Evolutionary conservation across 805 yeast genomes (phyloP).

Genomic region (Myxozyma geophila): DNA sequence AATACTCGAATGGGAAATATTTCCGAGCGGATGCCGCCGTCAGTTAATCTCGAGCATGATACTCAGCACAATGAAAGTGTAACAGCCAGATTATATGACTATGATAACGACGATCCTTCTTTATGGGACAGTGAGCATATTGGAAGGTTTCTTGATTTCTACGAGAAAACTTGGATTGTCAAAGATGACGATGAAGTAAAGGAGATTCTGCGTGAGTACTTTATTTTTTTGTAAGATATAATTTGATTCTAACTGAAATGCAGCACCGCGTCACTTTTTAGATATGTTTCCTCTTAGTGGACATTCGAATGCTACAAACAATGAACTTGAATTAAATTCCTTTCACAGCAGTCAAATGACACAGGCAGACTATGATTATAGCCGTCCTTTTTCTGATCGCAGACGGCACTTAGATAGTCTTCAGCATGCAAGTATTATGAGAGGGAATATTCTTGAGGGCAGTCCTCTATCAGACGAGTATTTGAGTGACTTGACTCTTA

Average conservation of each 20-base stretch:
- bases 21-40: conserved; percentile 11
- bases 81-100: conserved; percentile 2
- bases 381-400: not conserved
- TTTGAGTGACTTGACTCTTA: not conserved
- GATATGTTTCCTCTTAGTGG: conserved; percentile 25
- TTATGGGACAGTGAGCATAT: conserved; percentile 23
- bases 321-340: not conserved
- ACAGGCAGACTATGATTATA: conserved; percentile 7
- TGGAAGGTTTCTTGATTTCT: conserved; percentile 25
- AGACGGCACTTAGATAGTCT: not conserved
- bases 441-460: not conserved
- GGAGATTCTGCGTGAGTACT: conserved; percentile 17
- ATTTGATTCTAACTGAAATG: not conserved
- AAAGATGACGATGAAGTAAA: conserved; percentile 22
- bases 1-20: conserved; percentile 16
- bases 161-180: conserved; percentile 25
- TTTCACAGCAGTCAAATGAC: conserved; percentile 1
- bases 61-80: not conserved
- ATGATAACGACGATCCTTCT: conserved; percentile 19
- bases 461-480: not conserved
- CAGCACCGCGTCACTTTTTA: conserved; percentile 21
- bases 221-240: not conserved
- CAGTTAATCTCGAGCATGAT: not conserved
- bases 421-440: not conserved
- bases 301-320: not conserved